These are phyloP conservation scores for Cavenderia fasciculata DNA, from an alignment of 78 protist species.

Conservation along the genomic window DNA sequence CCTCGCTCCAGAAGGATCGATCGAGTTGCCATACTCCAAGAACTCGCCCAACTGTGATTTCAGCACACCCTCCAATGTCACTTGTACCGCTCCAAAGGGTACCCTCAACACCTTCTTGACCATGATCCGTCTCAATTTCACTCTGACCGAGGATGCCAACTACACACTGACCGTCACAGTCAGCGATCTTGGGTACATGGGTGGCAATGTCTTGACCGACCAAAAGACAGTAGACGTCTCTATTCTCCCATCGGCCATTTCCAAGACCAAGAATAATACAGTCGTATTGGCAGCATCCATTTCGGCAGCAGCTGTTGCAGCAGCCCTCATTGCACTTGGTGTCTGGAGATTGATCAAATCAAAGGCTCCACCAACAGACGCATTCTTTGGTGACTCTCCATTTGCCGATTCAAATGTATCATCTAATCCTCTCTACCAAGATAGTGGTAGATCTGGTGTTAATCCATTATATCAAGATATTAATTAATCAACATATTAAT, in stretches of 20 bases:
- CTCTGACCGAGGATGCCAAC: neutral
- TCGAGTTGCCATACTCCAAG: neutral
- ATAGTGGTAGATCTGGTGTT: neutral
- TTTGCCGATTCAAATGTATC: constrained; percentile 49
- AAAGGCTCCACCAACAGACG: constrained; percentile 70
- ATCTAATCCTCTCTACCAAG: constrained; percentile 38
- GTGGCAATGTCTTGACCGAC: neutral
- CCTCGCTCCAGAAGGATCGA: neutral
- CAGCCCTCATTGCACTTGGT: constrained; percentile 48
- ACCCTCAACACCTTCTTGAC: neutral
- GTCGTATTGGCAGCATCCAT: constrained; percentile 51
- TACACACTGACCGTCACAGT: constrained; percentile 2
- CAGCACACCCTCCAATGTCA: neutral
- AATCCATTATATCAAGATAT: constrained; percentile 58
- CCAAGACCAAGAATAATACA: neutral
- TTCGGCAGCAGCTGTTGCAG: constrained; percentile 65
- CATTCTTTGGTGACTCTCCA: constrained; percentile 66
- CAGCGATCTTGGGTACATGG: constrained; percentile 28
- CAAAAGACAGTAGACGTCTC: neutral
- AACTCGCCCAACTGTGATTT: neutral
- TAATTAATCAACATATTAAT: neutral
- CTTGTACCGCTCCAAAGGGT: neutral
- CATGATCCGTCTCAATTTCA: neutral
- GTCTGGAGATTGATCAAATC: constrained; percentile 32
- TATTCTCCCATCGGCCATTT: neutral